Base-by-base conservation (phyloP, 2,329 filamentous ascomycete genomes). In the Pseudogymnoascus sp. region DNA sequence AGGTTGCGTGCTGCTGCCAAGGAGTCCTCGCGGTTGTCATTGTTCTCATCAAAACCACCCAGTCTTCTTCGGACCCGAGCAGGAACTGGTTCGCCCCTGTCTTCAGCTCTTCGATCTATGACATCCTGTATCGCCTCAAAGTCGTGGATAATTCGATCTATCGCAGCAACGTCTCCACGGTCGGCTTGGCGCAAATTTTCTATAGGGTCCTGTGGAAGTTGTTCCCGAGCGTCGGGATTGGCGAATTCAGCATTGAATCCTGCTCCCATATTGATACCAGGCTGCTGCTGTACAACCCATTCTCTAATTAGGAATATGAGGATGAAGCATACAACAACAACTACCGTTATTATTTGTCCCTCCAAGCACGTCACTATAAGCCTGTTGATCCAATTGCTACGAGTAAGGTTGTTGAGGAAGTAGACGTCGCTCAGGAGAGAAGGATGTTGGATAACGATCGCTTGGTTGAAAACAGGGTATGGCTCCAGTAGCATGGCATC, bases 221-320 rank as follows among this genome's bases (percentile, higher is more conserved):
- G 67, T 5, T 79, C 31, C 9, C 31, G 31, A 34, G 9, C 9
- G 31, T 34, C 79, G n/a, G 76, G 76, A 6, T 79, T 82, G 9
- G 82, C 85, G 71, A 87, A 83, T 3, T 83, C 84, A 7, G 83
- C 70, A 76, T 79, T 65, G 75, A 80, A 70, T 73, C 77, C 67
- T 76, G 70, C 88, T 0, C 86, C 88, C 79, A 95, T 88, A 70
- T 96, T 96, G 68, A 95, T 88, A 67, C 93, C 88, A 4, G 93
- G 95, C 72, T 99, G 95, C 74, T 99, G 95, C 74, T 99, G 95
- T 8, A 99, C 92, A 60, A 99, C 95, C 83, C 96, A 99, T 77
- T 99, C 95, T 56, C 96, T 82, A 56, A 99, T 97, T 3, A 99
- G 78, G 69, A 99, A 99, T 43, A 99, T 87, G n/a, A 99, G 79